A percentile compares a stretch with the other conserved stretches of the same genome.
phyloP scores from a whole-genome alignment of 164 flowering plant species.

The Malania oleifera region DNA sequence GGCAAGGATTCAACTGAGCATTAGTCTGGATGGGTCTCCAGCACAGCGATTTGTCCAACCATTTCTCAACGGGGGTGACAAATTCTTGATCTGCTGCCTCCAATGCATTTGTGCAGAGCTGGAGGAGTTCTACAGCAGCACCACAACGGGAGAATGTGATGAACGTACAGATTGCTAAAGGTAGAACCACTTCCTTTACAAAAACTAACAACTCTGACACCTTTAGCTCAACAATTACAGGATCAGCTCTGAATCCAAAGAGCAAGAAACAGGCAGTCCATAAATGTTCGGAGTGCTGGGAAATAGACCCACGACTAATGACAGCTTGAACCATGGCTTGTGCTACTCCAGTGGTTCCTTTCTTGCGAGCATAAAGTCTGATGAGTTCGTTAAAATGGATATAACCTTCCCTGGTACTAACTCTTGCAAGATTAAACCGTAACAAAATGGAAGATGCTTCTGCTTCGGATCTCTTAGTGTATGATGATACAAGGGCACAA shows the following conservation, averaged over 20 bases:
- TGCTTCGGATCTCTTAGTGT: constrained; percentile 56
- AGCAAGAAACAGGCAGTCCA: constrained; percentile 93
- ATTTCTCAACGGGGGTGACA: constrained; percentile 77
- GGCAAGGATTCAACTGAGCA: constrained; percentile 78
- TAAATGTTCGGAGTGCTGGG: constrained; percentile 60
- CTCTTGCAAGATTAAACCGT: constrained; percentile 77
- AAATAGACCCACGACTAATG: constrained; percentile 42
- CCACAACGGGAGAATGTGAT: constrained; percentile 71
- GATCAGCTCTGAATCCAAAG: constrained; percentile 62
- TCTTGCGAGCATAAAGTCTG: constrained; percentile 63
- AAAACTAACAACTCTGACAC: constrained; percentile 51
- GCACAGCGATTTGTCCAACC: constrained; percentile 72
- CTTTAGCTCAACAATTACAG: constrained; percentile 56
- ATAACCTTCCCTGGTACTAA: constrained; percentile 42
- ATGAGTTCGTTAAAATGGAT: constrained; percentile 62
- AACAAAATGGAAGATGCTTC: constrained; percentile 80
- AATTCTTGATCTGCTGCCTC: constrained; percentile 83
- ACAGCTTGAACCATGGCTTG: constrained; percentile 70
- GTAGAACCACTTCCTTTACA: constrained; percentile 65
- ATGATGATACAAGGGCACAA: constrained; percentile 57
- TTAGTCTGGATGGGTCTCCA: constrained; percentile 69
- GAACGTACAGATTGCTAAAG: constrained; percentile 68
- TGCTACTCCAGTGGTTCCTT: constrained; percentile 52
- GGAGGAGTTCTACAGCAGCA: constrained; percentile 76
- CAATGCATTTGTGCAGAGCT: constrained; percentile 65